phyloP scores from a whole-genome alignment of 495 filamentous ascomycete species.

The Penicillium cataractarum region DNA sequence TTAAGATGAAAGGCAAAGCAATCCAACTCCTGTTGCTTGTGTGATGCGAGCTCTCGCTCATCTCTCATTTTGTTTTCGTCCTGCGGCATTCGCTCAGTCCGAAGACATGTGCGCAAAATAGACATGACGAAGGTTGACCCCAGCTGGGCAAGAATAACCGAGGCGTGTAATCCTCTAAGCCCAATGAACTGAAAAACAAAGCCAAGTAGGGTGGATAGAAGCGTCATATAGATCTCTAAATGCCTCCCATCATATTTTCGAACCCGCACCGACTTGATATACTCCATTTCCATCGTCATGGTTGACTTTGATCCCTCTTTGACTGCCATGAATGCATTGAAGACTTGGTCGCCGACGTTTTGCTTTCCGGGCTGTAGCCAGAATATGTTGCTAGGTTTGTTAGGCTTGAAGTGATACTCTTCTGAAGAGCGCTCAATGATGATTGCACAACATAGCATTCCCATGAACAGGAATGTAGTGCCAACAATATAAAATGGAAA shows the following conservation, averaged over 20 bases:
- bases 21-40: slow-evolving; percentile 49
- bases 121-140: slow-evolving; percentile 52
- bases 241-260: slow-evolving; percentile 11
- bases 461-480: slow-evolving; percentile 37
- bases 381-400: slow-evolving; percentile 41
- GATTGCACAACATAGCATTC: slow-evolving; percentile 49
- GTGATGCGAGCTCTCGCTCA: slow-evolving; percentile 28
- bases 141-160: slow-evolving; percentile 50
- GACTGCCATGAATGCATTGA: slow-evolving; percentile 40
- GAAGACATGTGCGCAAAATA: slow-evolving; percentile 47
- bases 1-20: slow-evolving; percentile 47
- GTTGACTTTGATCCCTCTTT: slow-evolving; percentile 26
- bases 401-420: slow-evolving; percentile 32
- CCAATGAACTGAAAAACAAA: slow-evolving; percentile 57
- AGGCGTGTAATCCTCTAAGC: slow-evolving; percentile 51
- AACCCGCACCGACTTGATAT: slow-evolving; percentile 41
- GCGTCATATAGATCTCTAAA: slow-evolving; percentile 21
- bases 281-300: slow-evolving; percentile 25
- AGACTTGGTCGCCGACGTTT: slow-evolving; percentile 44
- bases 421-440: slow-evolving; percentile 43
- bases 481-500: slow-evolving; percentile 45
- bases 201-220: slow-evolving; percentile 43
- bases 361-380: slow-evolving; percentile 50
- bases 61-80: slow-evolving; percentile 34
- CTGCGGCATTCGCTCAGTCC: slow-evolving; percentile 43